Evolutionary conservation across 1,284 basidiomycete species (phyloP), one percentile per base, ranked within the genome.

Genomic region (Ceratobasidium sp.): DNA sequence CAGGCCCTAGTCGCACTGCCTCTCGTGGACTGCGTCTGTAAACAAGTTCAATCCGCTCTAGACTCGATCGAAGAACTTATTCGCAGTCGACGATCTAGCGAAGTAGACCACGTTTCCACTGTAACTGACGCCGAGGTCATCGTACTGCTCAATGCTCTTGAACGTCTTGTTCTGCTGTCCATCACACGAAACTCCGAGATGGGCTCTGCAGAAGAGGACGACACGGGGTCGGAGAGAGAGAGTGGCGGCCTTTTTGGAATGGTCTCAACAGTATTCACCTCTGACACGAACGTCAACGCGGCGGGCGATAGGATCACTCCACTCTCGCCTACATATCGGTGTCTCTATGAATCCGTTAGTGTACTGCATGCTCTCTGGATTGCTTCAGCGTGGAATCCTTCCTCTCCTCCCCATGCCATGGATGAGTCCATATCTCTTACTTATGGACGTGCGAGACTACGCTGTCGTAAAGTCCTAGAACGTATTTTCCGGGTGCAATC

Each of bases 401-500:
- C 85, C 41, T 83, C 86, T 1, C 81, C 82, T 45, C 75, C 80
- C 1, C 87, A 84, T 82, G 86, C 90, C 1, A 86, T 87, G 79
- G 88, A 91, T 75, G 93, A 93, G 57, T 89, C 90, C 0, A 78
- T 93, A 31, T 85, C 87, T 0, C 82, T 93, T 66, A 90, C 93
- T 41, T 92, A 88, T 78, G 87, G 80, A 63, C 88, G 92, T 62
- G 87, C 91, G 33, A 86, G 92, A 74, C 80, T 85, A 44, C 88
- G 95, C 33, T 91, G 91, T 80, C 88, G 90, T 47, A 89, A 93
- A 75, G 93, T 92, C 0, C 83, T 99, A 47, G 96, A 98, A 79
- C 91, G 94, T 79, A 85, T 98, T 19, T 97, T 97, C 85, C 91
- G 92, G 41, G 87, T 89, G 0, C 90, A 94, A 77, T 88, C 94